Evolutionary conservation across 2,329 filamentous ascomycete species (phyloP), one percentile per base, ranked within the genome.

Genomic region (Domatiomyces globalis): DNA sequence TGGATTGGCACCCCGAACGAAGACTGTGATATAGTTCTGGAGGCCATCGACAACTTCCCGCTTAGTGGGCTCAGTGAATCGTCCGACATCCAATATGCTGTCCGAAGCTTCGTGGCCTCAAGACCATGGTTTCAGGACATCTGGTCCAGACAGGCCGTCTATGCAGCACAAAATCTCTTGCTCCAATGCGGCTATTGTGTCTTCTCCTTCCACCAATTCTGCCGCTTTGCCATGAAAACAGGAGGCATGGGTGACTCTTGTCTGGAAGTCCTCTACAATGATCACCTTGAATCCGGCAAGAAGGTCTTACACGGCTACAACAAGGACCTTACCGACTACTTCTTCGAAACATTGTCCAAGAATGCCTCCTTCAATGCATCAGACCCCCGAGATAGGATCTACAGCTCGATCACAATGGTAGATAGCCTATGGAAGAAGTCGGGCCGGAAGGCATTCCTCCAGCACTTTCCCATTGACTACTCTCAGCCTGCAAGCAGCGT

Each of bases 41-140:
- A 52, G 15, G 52, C 54, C 46, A 54, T 58, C 36, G 51, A 49
- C 18, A 39, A 49, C 33, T 39, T 39, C 33, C 33, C 33, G 33
- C 33, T 39, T 5, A 39, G 33, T 15, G 10, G 33, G 33, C 33
- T 39, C 12, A 5, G 33, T 15, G 33, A 39, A 12, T 2, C 15
- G 10, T 15, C 33, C 33, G 33, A 39, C 10, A 39, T 39, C 10
- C 33, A 39, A 10, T 15, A 39, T 15, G 33, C 10, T 4, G 33
- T 39, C 4, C 33, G 33, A 39, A 39, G 33, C 33, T 39, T 39
- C 15, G 33, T 39, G 10, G 33, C 33, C 33, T 39, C 33, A 39
- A 7, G 33, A 15, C 33, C 33, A 15, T 39, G 33, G 33, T 39
- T 39, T 39, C 33, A 39, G 33, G 10, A 39, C 33, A 39, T 39